Evolutionary conservation across 2,329 filamentous ascomycete genomes (phyloP).

Genomic region (Fusarium acutatum): DNA sequence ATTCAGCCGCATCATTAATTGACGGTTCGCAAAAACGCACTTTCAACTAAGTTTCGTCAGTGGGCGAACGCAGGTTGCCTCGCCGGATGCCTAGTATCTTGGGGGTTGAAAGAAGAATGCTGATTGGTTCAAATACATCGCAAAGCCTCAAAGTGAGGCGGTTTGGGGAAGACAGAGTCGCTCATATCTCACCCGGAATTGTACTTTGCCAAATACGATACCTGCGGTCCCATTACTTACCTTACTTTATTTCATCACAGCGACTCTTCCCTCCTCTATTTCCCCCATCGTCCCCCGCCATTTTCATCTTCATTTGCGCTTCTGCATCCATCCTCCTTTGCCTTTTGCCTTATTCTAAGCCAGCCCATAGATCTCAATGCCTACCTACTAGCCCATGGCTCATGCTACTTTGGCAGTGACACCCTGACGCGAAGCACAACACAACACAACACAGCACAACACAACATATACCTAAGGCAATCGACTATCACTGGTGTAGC

Average conservation of each 20-base stretch:
- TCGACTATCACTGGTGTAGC: not conserved
- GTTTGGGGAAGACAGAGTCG: conserved; percentile 6
- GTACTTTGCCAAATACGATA: not conserved
- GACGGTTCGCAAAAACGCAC: conserved; percentile 24
- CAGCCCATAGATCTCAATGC: not conserved
- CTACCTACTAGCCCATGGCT: not conserved
- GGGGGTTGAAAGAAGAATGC: conserved; percentile 25
- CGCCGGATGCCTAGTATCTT: conserved; percentile 22
- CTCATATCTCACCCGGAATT: not conserved
- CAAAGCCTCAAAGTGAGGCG: conserved; percentile 34
- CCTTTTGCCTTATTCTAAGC: not conserved
- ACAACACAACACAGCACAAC: not conserved
- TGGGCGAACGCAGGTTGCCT: conserved; percentile 29
- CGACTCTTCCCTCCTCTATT: conserved; percentile 10
- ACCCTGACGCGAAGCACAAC: conserved; percentile 7
- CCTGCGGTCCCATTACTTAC: not conserved
- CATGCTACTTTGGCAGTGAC: not conserved
- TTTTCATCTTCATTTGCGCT: not conserved
- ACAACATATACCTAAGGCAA: not conserved
- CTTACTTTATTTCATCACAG: not conserved
- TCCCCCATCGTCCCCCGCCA: conserved; percentile 3
- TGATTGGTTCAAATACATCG: conserved; percentile 13
- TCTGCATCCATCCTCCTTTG: conserved; percentile 12
- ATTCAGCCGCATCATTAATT: conserved; percentile 21
- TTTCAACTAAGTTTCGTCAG: not conserved